Conservation (phyloP, 306 rosid genomes). For the Bauhinia variegata region DNA sequence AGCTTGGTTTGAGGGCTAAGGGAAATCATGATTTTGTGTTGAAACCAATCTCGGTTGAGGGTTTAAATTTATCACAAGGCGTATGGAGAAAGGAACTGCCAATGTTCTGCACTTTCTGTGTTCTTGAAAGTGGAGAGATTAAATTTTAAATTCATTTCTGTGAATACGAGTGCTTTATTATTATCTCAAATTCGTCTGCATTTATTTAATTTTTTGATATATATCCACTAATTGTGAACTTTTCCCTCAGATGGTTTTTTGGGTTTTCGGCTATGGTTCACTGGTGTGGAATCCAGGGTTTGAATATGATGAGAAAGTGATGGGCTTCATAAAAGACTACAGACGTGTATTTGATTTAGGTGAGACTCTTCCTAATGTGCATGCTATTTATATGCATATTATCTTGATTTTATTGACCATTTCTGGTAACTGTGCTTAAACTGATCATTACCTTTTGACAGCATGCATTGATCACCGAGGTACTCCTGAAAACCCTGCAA, state of each 20-base stretch:
- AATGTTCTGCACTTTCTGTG: background rate
- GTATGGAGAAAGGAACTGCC: too few species aligned
- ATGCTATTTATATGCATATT: background rate
- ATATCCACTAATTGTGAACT: background rate
- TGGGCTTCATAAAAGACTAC: constrained; percentile 86
- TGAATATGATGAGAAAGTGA: constrained; percentile 72
- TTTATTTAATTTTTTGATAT: background rate
- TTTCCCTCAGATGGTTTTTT: constrained; percentile 79
- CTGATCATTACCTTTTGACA: constrained; percentile 29
- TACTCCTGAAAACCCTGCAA: constrained; percentile 88
- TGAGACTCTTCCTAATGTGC: constrained; percentile 28
- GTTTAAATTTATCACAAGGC: too few species aligned
- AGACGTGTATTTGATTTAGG: constrained; percentile 95
- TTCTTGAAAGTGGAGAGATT: too few species aligned
- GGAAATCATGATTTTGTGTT: too few species aligned
- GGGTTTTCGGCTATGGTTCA: constrained; percentile 98
- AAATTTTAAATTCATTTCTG: background rate
- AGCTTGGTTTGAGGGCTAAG: background rate
- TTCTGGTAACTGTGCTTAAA: constrained; percentile 5
- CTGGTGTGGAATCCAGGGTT: constrained; percentile 97
- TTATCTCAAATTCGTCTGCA: background rate
- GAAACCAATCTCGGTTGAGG: background rate
- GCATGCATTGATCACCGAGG: constrained; percentile 97
- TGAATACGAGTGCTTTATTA: background rate
- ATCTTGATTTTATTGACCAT: background rate